Evolutionary conservation across 1,284 basidiomycete genomes (phyloP), one percentile per base, ranked within the genome.

Genomic region (Tremellales sp.): DNA sequence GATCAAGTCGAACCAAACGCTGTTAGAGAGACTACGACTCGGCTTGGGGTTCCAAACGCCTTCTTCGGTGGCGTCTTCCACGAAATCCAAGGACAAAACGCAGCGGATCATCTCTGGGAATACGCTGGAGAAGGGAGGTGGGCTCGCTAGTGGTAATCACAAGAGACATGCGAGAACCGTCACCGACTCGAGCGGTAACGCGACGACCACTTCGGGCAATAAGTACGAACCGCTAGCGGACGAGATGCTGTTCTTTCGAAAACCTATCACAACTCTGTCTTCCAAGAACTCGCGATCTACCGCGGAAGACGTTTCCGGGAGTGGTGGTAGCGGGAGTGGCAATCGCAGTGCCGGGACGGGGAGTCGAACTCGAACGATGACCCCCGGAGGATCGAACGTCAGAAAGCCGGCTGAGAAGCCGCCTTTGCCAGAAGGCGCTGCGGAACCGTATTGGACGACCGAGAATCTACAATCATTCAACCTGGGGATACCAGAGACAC

Each of bases 11-110:
- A 58, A 53, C 41, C 48, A 56, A n/a, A 47, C 35, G 3, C 35
- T 58, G 6, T 32, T 58, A 3, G 51, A 54, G 25, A 48, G 56
- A 2, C 43, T 58, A n/a, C 47, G 34, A n/a, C 35, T 55, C 1
- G 53, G 53, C 13, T 26, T 53, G 7, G 56, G 56, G 21, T 47
- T 47, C 42, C 26, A 40, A 1, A 32, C 46, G 10, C 8, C 47
- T 5, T 25, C 36, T 26, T 41, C 50, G 6, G 46, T 32, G 8
- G 24, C 29, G 1, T 22, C 32, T 5, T 19, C 16, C 26, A 14
- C 19, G 16, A 39, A 38, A 16, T 8, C 16, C 8, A n/a, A n/a
- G n/a, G n/a, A n/a, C n/a, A n/a, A n/a, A n/a, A 22, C 35, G 13
- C 40, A 25, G 19, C 39, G 54, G 19, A 42, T 26, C n/a, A 37